phyloP scores from a whole-genome alignment of 352 stramenopile genomes.

The Phytophthora hybrid region DNA sequence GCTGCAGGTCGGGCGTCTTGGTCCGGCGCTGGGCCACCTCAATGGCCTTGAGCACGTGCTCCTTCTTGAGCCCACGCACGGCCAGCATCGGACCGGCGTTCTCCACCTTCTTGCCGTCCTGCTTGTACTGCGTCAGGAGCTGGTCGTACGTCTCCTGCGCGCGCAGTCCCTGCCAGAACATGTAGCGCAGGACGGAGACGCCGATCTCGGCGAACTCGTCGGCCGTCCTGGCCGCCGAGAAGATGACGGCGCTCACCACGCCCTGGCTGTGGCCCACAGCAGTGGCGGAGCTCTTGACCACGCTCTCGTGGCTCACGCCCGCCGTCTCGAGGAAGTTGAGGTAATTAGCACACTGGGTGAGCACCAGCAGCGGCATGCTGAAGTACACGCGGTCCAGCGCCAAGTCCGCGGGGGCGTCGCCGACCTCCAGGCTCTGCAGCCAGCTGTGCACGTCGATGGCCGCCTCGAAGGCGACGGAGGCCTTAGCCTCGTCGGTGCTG shows the following conservation, averaged over 20 bases:
- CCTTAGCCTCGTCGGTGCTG: constrained; percentile 40
- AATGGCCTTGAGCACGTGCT: constrained; percentile 62
- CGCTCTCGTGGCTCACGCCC: constrained; percentile 61
- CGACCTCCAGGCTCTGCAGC: constrained; percentile 48
- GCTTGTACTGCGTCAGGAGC: constrained; percentile 39
- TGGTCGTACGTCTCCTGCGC: constrained; percentile 63
- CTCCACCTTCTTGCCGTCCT: constrained; percentile 40
- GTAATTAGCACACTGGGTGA: constrained; percentile 86
- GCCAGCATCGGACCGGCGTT: constrained; percentile 79
- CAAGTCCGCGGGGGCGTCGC: constrained; percentile 25
- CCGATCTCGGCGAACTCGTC: constrained; percentile 60
- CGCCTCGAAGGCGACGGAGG: constrained; percentile 60
- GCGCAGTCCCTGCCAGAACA: constrained; percentile 87
- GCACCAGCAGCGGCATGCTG: constrained; percentile 82
- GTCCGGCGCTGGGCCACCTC: constrained; percentile 54
- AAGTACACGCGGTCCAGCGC: constrained; percentile 56
- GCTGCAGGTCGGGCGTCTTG: constrained; percentile 61
- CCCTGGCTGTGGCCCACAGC: constrained; percentile 84
- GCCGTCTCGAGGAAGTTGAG: constrained; percentile 67
- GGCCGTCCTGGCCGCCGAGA: constrained; percentile 61
- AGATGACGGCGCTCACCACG: constrained; percentile 73
- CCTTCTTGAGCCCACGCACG: constrained; percentile 33
- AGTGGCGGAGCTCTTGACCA: constrained; percentile 53
- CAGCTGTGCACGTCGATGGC: constrained; percentile 61
- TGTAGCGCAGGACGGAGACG: constrained; percentile 68